phyloP scores from a whole-genome alignment of 148 eudicot species.

The Camellia sinensis region DNA sequence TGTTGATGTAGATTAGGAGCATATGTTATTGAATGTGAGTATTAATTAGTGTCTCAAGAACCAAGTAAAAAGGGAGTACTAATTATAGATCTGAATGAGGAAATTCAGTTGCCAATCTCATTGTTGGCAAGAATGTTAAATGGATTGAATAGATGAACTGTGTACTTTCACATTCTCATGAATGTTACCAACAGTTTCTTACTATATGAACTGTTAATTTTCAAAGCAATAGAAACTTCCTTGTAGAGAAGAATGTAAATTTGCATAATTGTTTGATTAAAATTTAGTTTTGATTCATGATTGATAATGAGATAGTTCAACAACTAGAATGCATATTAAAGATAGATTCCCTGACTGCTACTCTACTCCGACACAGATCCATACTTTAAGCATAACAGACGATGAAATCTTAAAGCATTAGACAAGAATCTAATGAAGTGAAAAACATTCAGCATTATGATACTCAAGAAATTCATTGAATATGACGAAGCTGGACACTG shows the following conservation, averaged over 20 bases:
- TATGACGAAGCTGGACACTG: no score
- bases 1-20: no score
- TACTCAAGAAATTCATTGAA: no score
- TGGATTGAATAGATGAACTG: conserved; percentile 17
- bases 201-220: conserved; percentile 92
- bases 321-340: background rate
- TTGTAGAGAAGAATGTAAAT: conserved; percentile 90
- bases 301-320: background rate
- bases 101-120: conserved; percentile 1
- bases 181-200: conserved; percentile 81
- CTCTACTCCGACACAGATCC: background rate
- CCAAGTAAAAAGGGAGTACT: background rate
- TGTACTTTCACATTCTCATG: conserved; percentile 92
- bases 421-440: background rate
- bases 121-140: conserved; percentile 4
- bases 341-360: background rate
- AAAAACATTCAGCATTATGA: background rate
- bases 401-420: background rate
- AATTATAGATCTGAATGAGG: background rate
- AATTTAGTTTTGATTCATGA: conserved; percentile 9
- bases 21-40: no score
- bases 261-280: conserved; percentile 34
- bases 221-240: conserved; percentile 88
- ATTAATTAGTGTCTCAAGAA: background rate
- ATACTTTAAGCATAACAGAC: background rate